Percentiles rank a stretch among this genome's conserved stretches.
Conservation (phyloP, 1,139 yeast species). For the Yamadazyma pseudoaaseri region DNA sequence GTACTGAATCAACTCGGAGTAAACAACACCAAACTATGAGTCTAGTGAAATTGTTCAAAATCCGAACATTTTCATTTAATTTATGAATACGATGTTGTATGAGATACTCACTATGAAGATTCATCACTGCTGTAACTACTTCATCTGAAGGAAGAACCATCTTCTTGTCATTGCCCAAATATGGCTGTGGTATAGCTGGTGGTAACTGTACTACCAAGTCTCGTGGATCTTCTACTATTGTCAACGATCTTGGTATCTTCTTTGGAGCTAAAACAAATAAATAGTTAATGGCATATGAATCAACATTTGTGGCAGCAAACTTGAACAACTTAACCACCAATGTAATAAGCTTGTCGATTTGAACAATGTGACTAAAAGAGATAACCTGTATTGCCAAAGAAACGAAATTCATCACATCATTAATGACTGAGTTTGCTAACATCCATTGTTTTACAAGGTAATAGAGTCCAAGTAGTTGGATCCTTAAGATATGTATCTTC, state of each 20-base stretch:
- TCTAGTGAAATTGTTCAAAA: conserved; percentile 35
- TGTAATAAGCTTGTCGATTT: conserved; percentile 9
- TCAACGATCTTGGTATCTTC: conserved; percentile 19
- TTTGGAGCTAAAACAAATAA: conserved; percentile 13
- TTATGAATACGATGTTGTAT: conserved; percentile 35
- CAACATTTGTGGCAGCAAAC: conserved; percentile 4
- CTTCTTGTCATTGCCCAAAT: conserved; percentile 35
- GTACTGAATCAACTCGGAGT: conserved; percentile 17
- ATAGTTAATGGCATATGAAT: conserved; percentile 8
- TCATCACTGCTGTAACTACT: conserved; percentile 27
- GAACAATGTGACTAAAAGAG: conserved; percentile 12
- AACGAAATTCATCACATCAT: conserved; percentile 2
- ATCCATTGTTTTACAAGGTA: neutral
- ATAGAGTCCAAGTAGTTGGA: conserved; percentile 13
- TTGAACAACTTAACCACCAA: conserved; percentile 6
- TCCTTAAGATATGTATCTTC: conserved; percentile 18
- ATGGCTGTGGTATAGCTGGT: conserved; percentile 43
- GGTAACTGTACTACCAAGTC: conserved; percentile 22
- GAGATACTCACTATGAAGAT: conserved; percentile 36
- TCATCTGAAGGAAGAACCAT: conserved; percentile 34
- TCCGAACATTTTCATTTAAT: conserved; percentile 39
- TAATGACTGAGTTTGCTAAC: neutral
- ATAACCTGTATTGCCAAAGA: conserved; percentile 2
- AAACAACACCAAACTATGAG: conserved; percentile 38
- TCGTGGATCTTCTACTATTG: conserved; percentile 18